Conservation (phyloP, 1,139 yeast species). For the Lodderomyces oxycetoniae region DNA sequence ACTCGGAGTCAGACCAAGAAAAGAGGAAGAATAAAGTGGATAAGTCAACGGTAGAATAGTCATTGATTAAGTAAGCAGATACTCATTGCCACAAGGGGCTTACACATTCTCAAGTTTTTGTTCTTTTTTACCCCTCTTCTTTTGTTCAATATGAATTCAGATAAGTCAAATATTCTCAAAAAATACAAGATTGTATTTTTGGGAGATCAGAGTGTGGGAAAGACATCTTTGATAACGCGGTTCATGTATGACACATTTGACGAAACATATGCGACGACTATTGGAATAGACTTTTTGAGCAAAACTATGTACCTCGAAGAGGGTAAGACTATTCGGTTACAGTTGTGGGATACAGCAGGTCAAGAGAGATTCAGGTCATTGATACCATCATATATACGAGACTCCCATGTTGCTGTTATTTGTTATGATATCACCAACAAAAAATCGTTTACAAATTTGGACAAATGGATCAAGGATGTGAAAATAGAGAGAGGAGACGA, state of each 20-base stretch:
- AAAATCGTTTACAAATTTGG: slow-evolving; percentile 71
- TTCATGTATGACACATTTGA: slow-evolving; percentile 99
- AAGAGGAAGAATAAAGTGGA: too few relatives aligned
- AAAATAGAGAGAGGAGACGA: slow-evolving; percentile 67
- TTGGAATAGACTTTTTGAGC: slow-evolving; percentile 91
- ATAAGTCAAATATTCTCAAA: slow-evolving; percentile 33
- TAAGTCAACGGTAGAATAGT: too few relatives aligned
- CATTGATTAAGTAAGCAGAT: too few relatives aligned
- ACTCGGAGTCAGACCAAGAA: too few relatives aligned
- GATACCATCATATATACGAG: slow-evolving; percentile 87
- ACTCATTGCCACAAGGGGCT: too few relatives aligned
- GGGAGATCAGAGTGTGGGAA: slow-evolving; percentile 98
- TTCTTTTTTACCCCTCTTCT: too few relatives aligned
- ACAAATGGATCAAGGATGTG: slow-evolving; percentile 60
- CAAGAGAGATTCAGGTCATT: slow-evolving; percentile 56
- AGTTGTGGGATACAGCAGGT: slow-evolving; percentile 60
- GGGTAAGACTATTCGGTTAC: slow-evolving; percentile 47
- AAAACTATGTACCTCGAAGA: slow-evolving; percentile 66
- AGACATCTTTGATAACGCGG: slow-evolving; percentile 89
- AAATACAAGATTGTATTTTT: slow-evolving; percentile 88
- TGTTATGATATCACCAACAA: slow-evolving; percentile 90
- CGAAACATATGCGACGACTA: slow-evolving; percentile 91
- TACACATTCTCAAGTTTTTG: too few relatives aligned
- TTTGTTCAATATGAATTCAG: slow-evolving; percentile 13
- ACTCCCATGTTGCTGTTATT: slow-evolving; percentile 93